phyloP scores from a whole-genome alignment of 2,329 filamentous ascomycete species.

The Botryotinia globosa region DNA sequence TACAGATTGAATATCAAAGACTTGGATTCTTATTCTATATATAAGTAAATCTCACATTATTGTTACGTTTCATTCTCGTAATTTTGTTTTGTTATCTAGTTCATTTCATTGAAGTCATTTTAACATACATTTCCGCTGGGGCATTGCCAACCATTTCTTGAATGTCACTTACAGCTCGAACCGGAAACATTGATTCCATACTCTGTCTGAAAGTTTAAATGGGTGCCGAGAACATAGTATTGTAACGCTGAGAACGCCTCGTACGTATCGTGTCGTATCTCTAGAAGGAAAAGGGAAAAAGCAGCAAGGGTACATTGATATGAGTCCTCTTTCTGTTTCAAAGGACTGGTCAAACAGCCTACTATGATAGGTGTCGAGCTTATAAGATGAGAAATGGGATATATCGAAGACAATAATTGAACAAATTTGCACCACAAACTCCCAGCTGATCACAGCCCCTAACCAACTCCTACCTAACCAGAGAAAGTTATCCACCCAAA shows the following conservation, averaged over 20 bases:
- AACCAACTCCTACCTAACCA: neutral
- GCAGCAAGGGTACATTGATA: neutral
- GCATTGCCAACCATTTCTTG: neutral
- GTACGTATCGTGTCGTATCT: neutral
- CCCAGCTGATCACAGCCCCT: neutral
- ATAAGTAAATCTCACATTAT: neutral
- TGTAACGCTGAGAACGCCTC: neutral
- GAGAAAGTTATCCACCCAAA: constrained; percentile 1
- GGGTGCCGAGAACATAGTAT: neutral
- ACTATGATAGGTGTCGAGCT: neutral
- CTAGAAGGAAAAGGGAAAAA: neutral
- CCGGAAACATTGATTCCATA: neutral
- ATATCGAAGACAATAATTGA: neutral
- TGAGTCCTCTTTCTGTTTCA: neutral
- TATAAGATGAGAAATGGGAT: neutral
- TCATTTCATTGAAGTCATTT: neutral
- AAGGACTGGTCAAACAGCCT: neutral
- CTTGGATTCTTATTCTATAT: neutral
- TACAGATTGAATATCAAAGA: neutral
- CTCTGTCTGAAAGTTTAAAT: neutral
- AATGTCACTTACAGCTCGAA: neutral
- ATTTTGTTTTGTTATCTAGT: neutral
- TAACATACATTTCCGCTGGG: neutral
- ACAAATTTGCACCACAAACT: constrained; percentile 14
- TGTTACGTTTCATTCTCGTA: neutral